Base-by-base conservation (phyloP, 2,329 filamentous ascomycete genomes). In the Xylaria sp. region DNA sequence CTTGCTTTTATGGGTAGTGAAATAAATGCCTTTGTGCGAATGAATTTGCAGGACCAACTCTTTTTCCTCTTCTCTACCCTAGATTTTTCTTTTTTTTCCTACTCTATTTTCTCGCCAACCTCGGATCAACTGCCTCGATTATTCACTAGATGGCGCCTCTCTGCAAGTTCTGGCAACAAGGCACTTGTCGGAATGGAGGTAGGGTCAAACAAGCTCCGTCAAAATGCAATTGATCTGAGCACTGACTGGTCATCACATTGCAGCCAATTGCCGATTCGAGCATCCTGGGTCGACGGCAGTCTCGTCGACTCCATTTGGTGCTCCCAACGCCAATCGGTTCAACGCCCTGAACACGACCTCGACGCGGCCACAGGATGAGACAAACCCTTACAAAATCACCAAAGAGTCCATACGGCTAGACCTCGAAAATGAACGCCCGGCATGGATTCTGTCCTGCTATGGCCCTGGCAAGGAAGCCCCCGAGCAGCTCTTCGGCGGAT, bases 361-460 rank as follows among this genome's bases (percentile, higher is more conserved):
- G 13, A 68, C 61, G 51, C 66, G 62, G 32, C 21, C 70, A 1
- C 62, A 66, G 48, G 72, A 71, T 32, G 62, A n/a, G 54, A 72
- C 74, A 66, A 70, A 70, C 21, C 72, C 82, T 4, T 88, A 88
- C 77, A 84, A 80, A 53, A 79, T 94, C 48, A 87, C 82, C n/a
- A 81, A 81, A 50, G 87, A 88, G 0, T 82, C 81, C 2, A 91
- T 97, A 73, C 85, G 86, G 69, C 81, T 82, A 62, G 93, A 97
- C 76, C 84, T 97, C 54, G 87, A 85, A 0, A 84, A 85, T 25
- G 93, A 96, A 69, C 86, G 87, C 9, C 95, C 95, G 21, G 82
- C 88, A 84, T 98, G 94, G 92, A 91, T 96, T 4, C 86, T 98
- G 27, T 97, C 94, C 1, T 87, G 91, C 25, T 98, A 97, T 79